A percentile compares a stretch with the other conserved stretches of the same genome.
Conservation (phyloP, 768 basidiomycete species). For the Kwoniella bestiolae region DNA sequence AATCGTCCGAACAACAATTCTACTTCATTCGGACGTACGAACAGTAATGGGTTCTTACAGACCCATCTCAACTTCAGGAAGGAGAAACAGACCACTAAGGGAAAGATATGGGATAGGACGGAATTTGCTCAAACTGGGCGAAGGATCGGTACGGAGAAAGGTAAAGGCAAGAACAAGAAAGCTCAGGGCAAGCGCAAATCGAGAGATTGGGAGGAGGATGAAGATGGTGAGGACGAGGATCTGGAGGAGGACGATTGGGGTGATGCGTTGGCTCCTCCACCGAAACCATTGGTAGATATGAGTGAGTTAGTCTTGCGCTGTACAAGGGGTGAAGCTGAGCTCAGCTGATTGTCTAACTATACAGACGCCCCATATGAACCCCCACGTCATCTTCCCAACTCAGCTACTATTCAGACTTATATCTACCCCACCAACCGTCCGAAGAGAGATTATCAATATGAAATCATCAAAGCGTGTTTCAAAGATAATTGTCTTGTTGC, state of each 20-base stretch:
- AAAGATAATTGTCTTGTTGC: conserved; percentile 94
- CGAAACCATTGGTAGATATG: conserved; percentile 71
- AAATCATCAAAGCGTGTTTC: conserved; percentile 81
- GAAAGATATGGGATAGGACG: conserved; percentile 88
- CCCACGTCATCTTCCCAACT: conserved; percentile 45
- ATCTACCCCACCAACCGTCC: conserved; percentile 86
- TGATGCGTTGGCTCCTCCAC: conserved; percentile 73
- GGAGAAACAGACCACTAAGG: conserved; percentile 52
- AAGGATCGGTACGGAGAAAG: conserved; percentile 61
- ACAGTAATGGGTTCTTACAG: conserved; percentile 33
- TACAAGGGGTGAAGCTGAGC: neutral
- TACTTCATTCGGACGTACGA: conserved; percentile 3
- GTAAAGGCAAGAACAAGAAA: conserved; percentile 63
- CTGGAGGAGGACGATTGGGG: conserved; percentile 58
- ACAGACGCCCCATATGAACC: conserved; percentile 42
- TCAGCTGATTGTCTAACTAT: neutral
- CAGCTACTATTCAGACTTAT: conserved; percentile 68
- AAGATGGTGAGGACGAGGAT: conserved; percentile 42
- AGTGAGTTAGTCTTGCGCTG: conserved; percentile 60
- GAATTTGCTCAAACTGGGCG: conserved; percentile 79
- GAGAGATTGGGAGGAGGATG: conserved; percentile 45
- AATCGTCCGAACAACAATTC: neutral
- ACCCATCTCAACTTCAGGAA: conserved; percentile 50
- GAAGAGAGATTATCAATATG: conserved; percentile 91
- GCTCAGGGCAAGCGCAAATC: conserved; percentile 43